Evolutionary conservation across 2,329 filamentous ascomycete species (phyloP).

Genomic region (Diplocarpon mali): DNA sequence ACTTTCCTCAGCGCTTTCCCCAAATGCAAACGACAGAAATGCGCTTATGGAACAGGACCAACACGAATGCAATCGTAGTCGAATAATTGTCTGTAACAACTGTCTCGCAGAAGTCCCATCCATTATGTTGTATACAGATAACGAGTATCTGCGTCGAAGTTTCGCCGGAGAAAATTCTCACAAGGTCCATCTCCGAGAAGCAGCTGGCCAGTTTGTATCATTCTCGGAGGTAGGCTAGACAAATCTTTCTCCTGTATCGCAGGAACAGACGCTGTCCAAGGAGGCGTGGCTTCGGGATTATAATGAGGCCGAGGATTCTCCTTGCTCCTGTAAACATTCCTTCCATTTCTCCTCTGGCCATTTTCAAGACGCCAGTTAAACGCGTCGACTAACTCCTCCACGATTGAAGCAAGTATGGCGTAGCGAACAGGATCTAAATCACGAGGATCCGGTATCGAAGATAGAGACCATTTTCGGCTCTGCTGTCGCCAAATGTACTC

Average conservation of each 20-base stretch:
- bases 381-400: constrained; percentile 20
- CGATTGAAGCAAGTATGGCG: constrained; percentile 23
- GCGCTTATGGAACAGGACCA: too few relatives aligned
- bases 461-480: constrained; percentile 16
- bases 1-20: too few relatives aligned
- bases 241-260: background rate
- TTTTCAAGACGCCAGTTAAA: constrained; percentile 23
- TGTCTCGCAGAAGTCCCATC: too few relatives aligned
- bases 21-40: too few relatives aligned
- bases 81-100: too few relatives aligned
- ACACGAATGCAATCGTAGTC: too few relatives aligned
- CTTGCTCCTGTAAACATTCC: constrained; percentile 4
- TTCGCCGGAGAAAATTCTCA: background rate
- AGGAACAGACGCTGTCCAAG: constrained; percentile 4
- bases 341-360: constrained; percentile 16
- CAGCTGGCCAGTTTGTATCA: background rate
- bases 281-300: constrained; percentile 2
- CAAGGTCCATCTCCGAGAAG: background rate
- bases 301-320: background rate
- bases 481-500: constrained; percentile 25
- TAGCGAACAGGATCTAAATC: constrained; percentile 24
- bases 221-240: background rate
- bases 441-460: constrained; percentile 20
- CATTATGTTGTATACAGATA: background rate
- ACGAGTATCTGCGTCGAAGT: background rate